Evolutionary conservation across 2,329 filamentous ascomycete species (phyloP).

Genomic region (Triangularia verruculosa): DNA sequence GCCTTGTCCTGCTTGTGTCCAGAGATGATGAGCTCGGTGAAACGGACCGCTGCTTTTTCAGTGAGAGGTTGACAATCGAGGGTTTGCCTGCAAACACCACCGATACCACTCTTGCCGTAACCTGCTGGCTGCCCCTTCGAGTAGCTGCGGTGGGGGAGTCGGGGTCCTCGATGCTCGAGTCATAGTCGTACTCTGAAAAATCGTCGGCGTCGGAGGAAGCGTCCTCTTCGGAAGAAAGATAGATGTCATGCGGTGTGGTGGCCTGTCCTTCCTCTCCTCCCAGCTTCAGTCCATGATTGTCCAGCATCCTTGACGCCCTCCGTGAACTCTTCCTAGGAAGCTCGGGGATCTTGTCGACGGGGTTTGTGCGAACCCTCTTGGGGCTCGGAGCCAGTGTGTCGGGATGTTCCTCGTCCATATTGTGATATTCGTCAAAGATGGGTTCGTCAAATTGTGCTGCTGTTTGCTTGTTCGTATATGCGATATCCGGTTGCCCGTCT

Average conservation of each 20-base stretch:
- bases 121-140: conserved; percentile 47
- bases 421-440: conserved; percentile 25
- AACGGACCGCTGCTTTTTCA: conserved; percentile 40
- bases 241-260: conserved; percentile 52
- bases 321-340: conserved; percentile 51
- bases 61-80: conserved; percentile 50
- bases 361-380: not conserved
- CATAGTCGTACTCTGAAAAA: conserved; percentile 43
- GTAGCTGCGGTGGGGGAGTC: conserved; percentile 25
- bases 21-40: conserved; percentile 38
- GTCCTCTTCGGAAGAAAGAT: conserved; percentile 65
- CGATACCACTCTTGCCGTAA: conserved; percentile 57
- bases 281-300: conserved; percentile 37
- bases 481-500: not conserved
- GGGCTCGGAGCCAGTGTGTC: not conserved
- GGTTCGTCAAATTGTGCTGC: conserved; percentile 19
- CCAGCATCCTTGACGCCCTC: conserved; percentile 46
- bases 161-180: conserved; percentile 35
- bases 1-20: conserved; percentile 29
- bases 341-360: conserved; percentile 34
- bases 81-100: conserved; percentile 60
- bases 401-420: conserved; percentile 20
- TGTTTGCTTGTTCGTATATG: conserved; percentile 16
- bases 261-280: conserved; percentile 35
- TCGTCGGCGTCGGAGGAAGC: conserved; percentile 60